Conservation (phyloP, 306 rosid genomes). For the Rosa persica region DNA sequence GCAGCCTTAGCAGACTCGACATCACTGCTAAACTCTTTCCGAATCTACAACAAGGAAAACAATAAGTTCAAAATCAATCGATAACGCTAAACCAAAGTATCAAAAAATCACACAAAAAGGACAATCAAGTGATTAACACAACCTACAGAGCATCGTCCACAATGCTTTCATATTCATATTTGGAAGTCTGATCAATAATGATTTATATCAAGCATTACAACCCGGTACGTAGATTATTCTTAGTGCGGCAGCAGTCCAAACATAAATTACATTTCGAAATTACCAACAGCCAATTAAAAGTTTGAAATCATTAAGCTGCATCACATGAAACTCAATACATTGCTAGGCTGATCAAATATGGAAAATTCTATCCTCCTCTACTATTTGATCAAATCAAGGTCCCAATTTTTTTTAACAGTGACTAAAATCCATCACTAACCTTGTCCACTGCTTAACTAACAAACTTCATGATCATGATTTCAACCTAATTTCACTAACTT, state of each 20-base stretch:
- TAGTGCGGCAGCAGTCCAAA: not conserved
- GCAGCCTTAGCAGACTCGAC: slow-evolving; percentile 65
- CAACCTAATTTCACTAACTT: not conserved
- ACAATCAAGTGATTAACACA: not conserved
- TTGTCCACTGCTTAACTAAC: not conserved
- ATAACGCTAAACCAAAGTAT: not conserved
- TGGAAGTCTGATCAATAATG: not conserved
- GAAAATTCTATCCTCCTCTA: not conserved
- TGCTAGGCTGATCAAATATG: not conserved
- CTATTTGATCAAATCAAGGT: not conserved
- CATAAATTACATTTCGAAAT: not conserved
- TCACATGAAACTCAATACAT: not conserved
- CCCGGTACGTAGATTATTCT: not conserved
- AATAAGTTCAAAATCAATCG: not conserved
- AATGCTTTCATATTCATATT: not conserved
- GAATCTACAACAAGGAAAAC: slow-evolving; percentile 42
- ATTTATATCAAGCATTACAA: not conserved
- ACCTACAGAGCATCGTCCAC: not conserved
- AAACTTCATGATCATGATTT: not conserved
- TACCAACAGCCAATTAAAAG: not conserved
- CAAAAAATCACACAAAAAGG: not conserved
- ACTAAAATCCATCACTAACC: not conserved
- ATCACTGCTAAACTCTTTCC: slow-evolving; percentile 80
- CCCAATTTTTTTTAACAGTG: not conserved
- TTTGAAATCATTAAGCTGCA: not conserved